These are phyloP conservation scores for Lathyrus sativus DNA, from an alignment of 306 rosid species.

Conservation along the genomic window DNA sequence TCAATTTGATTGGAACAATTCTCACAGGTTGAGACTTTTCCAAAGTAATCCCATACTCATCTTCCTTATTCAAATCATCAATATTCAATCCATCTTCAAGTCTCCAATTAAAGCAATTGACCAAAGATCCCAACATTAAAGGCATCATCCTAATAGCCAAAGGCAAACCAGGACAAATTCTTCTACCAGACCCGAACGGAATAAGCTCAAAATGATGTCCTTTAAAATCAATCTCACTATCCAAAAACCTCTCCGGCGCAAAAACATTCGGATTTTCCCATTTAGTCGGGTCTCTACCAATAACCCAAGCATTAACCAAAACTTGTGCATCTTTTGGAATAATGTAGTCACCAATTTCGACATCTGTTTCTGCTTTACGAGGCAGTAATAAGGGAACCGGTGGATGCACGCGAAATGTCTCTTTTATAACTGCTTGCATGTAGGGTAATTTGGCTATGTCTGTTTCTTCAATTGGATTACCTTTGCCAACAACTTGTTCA, in stretches of 20 bases:
- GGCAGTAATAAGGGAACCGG: conserved; percentile 51
- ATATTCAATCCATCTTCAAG: conserved; percentile 47
- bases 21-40: conserved; percentile 47
- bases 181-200: conserved; percentile 55
- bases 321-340: conserved; percentile 58
- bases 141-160: conserved; percentile 52
- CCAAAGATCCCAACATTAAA: conserved; percentile 54
- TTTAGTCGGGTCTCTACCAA: conserved; percentile 32
- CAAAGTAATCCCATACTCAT: conserved; percentile 50
- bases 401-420: conserved; percentile 57
- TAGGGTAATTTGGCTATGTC: conserved; percentile 50
- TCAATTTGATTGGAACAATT: conserved; percentile 43
- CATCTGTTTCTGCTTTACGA: conserved; percentile 48
- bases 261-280: conserved; percentile 50
- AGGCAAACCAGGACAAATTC: conserved; percentile 53
- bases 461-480: conserved; percentile 53
- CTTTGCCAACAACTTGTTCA: conserved; percentile 54
- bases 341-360: conserved; percentile 41
- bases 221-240: conserved; percentile 43
- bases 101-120: conserved; percentile 62
- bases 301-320: conserved; percentile 52
- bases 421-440: conserved; percentile 57
- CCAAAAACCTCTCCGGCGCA: conserved; percentile 59
- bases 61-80: conserved; percentile 52
- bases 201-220: conserved; percentile 54